Conservation (phyloP, 2,329 filamentous ascomycete species). For the Xylariaceae sp. region DNA sequence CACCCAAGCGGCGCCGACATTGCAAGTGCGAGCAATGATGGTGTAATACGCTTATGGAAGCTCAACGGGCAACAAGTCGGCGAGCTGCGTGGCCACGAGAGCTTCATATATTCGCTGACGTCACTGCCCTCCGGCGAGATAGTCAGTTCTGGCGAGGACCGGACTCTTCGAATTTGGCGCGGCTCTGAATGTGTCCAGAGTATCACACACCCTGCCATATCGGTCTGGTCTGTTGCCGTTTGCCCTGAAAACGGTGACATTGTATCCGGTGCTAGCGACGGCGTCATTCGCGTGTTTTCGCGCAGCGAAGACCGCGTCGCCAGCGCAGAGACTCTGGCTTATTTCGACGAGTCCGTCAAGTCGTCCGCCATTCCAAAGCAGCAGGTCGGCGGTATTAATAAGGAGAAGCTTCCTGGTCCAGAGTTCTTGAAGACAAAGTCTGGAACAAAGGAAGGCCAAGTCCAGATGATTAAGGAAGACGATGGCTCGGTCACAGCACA, state of each 20-base stretch:
- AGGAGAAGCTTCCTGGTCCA: constrained; percentile 82
- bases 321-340: constrained; percentile 58
- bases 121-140: constrained; percentile 77
- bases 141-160: constrained; percentile 86
- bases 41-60: constrained; percentile 81
- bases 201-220: constrained; percentile 94
- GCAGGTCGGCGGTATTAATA: constrained; percentile 77
- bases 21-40: constrained; percentile 90
- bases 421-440: constrained; percentile 77
- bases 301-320: constrained; percentile 65
- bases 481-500: constrained; percentile 82
- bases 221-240: constrained; percentile 88
- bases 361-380: constrained; percentile 83
- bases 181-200: constrained; percentile 82
- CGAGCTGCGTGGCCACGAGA: constrained; percentile 82
- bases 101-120: constrained; percentile 85
- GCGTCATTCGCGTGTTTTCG: constrained; percentile 78
- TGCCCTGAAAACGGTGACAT: constrained; percentile 82
- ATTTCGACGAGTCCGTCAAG: constrained; percentile 78
- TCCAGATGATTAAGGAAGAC: constrained; percentile 80
- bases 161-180: constrained; percentile 87
- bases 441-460: constrained; percentile 93
- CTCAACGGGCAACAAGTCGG: constrained; percentile 69
- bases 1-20: constrained; percentile 86
- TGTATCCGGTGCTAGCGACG: constrained; percentile 87